A percentile compares a stretch with the other conserved stretches of the same genome.
Conservation (phyloP, 1,284 basidiomycete species). For the Hemileia vastatrix region DNA sequence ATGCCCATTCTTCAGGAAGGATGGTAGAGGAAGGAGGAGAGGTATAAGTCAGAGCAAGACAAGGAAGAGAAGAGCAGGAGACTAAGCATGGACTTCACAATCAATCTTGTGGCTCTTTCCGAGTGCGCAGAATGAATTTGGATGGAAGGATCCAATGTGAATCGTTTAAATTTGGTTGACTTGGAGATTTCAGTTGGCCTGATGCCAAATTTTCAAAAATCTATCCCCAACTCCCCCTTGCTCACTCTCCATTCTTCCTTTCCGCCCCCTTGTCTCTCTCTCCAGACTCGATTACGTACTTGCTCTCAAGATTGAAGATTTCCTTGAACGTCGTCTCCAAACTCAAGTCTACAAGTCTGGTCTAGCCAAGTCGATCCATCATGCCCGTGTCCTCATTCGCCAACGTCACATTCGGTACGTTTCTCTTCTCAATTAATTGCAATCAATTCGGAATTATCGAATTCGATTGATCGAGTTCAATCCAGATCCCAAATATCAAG, state of each 20-base stretch:
- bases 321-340: constrained; percentile 43
- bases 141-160: no score
- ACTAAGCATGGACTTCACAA: no score
- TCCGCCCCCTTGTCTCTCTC: constrained; percentile 2
- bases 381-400: constrained; percentile 42
- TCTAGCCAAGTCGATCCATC: constrained; percentile 44
- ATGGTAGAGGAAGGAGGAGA: no score
- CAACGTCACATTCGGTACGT: constrained; percentile 46
- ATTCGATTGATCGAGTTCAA: not conserved
- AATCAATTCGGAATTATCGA: not conserved
- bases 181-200: no score
- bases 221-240: no score
- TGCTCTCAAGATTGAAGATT: constrained; percentile 43
- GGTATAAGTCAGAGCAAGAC: no score
- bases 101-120: no score
- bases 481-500: not conserved
- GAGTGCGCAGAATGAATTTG: no score
- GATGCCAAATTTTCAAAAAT: no score
- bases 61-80: no score
- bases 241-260: not conserved
- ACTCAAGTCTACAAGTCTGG: constrained; percentile 45
- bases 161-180: no score
- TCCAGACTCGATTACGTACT: constrained; percentile 43
- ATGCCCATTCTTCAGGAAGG: no score
- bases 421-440: constrained; percentile 21